These are phyloP conservation scores for Nicotiana undulata DNA, from an alignment of 257 asterid genomes.

Conservation along the genomic window DNA sequence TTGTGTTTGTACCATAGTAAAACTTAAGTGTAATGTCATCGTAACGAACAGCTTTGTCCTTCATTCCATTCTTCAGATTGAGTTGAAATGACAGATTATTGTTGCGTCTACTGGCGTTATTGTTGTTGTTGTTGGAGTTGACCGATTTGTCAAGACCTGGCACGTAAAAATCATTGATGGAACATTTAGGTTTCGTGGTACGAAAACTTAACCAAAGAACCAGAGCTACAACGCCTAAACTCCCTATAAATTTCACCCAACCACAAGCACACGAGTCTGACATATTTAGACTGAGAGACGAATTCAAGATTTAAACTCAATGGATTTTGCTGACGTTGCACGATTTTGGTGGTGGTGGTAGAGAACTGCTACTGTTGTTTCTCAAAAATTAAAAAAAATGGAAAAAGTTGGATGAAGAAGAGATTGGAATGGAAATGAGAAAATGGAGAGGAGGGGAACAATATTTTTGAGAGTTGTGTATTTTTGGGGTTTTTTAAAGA, in stretches of 20 bases:
- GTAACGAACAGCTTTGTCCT: conserved; percentile 59
- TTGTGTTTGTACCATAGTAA: conserved; percentile 22
- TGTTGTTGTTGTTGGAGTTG: conserved; percentile 10
- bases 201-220: conserved; percentile 78
- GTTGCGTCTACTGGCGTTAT: conserved; percentile 9
- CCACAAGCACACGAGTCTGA: neutral
- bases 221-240: conserved; percentile 64
- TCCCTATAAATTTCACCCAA: conserved; percentile 55
- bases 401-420: neutral
- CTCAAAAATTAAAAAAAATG: neutral
- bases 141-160: conserved; percentile 45
- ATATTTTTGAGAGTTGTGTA: neutral
- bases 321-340: neutral
- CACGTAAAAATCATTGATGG: conserved; percentile 37
- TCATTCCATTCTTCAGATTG: conserved; percentile 50
- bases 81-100: conserved; percentile 44
- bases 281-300: neutral
- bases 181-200: conserved; percentile 47
- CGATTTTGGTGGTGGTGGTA: neutral
- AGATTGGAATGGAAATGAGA: neutral
- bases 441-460: neutral
- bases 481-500: neutral
- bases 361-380: neutral
- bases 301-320: neutral
- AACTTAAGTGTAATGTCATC: conserved; percentile 32